These are phyloP conservation scores for Rubroshorea leprosula DNA, from an alignment of 345 rosid species.

Conservation along the genomic window DNA sequence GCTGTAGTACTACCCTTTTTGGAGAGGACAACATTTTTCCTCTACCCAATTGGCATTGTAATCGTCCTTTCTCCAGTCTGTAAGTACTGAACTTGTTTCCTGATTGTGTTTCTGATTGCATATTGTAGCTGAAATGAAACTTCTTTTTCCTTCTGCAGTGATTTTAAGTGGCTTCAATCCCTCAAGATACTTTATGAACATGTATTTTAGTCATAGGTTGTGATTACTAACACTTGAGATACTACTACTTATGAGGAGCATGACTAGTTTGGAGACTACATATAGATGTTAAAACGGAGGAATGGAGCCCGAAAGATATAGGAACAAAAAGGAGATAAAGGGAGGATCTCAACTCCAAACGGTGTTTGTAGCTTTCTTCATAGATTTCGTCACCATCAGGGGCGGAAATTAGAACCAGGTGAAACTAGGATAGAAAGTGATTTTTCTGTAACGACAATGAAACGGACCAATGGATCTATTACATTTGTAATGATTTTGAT, in stretches of 20 bases:
- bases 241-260: slow-evolving; percentile 2
- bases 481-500: slow-evolving; percentile 25
- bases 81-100: slow-evolving; percentile 39
- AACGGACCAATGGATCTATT: slow-evolving; percentile 10
- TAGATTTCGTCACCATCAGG: slow-evolving; percentile 16
- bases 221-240: slow-evolving; percentile 29
- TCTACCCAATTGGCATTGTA: slow-evolving; percentile 80
- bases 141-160: slow-evolving; percentile 47
- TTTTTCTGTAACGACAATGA: slow-evolving; percentile 18
- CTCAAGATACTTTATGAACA: slow-evolving; percentile 89
- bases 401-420: slow-evolving; percentile 4
- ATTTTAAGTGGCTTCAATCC: slow-evolving; percentile 96
- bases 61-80: slow-evolving; percentile 80
- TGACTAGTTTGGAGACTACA: slow-evolving; percentile 9
- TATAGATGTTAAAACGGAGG: background rate
- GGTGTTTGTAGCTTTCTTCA: slow-evolving; percentile 10
- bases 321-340: background rate
- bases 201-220: slow-evolving; percentile 75
- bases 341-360: slow-evolving; percentile 7
- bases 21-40: slow-evolving; percentile 94
- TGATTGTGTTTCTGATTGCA: background rate
- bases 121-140: slow-evolving; percentile 2
- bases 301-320: background rate
- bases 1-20: slow-evolving; percentile 86
- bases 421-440: slow-evolving; percentile 16